Percentiles rank a stretch among this genome's conserved stretches.
These are phyloP conservation scores for Sodiomyces alkalinus DNA, from an alignment of 2,329 filamentous ascomycete species.

Conservation along the genomic window DNA sequence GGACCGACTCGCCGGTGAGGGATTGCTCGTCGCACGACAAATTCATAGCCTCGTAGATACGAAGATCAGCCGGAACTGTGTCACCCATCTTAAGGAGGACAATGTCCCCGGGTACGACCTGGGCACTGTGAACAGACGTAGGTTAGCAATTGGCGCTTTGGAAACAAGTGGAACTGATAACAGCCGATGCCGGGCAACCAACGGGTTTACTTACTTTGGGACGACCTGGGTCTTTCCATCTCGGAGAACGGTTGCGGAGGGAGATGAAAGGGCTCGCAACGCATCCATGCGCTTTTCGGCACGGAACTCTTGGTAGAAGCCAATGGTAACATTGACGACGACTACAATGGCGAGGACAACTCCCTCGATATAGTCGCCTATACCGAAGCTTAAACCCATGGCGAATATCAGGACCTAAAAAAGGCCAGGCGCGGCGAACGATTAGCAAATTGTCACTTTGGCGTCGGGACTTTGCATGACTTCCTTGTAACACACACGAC, in stretches of 20 bases:
- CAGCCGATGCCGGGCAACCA: neutral
- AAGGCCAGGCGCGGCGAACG: conserved; percentile 11
- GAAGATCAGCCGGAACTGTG: conserved; percentile 59
- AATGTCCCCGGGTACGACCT: conserved; percentile 60
- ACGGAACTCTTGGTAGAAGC: conserved; percentile 49
- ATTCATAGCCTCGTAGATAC: conserved; percentile 60
- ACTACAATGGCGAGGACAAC: conserved; percentile 54
- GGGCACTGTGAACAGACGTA: conserved; percentile 30
- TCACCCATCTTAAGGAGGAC: conserved; percentile 55
- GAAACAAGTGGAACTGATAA: conserved; percentile 1
- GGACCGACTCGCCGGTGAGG: conserved; percentile 61
- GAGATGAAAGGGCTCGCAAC: conserved; percentile 43
- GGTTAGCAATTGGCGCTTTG: conserved; percentile 9
- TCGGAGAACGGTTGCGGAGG: conserved; percentile 46
- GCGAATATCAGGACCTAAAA: conserved; percentile 64
- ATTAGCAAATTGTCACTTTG: too few species aligned
- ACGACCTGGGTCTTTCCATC: conserved; percentile 42
- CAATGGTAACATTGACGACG: conserved; percentile 52
- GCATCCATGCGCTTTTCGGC: conserved; percentile 55
- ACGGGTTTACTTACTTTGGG: conserved; percentile 30
- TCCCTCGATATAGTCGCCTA: conserved; percentile 52
- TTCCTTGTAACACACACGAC: too few species aligned
- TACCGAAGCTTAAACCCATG: conserved; percentile 56
- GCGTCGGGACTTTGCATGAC: neutral
- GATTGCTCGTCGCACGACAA: conserved; percentile 65